Evolutionary conservation across 495 filamentous ascomycete genomes (phyloP), one percentile per base, ranked within the genome.

Genomic region (Polyplosphaeria fusca): DNA sequence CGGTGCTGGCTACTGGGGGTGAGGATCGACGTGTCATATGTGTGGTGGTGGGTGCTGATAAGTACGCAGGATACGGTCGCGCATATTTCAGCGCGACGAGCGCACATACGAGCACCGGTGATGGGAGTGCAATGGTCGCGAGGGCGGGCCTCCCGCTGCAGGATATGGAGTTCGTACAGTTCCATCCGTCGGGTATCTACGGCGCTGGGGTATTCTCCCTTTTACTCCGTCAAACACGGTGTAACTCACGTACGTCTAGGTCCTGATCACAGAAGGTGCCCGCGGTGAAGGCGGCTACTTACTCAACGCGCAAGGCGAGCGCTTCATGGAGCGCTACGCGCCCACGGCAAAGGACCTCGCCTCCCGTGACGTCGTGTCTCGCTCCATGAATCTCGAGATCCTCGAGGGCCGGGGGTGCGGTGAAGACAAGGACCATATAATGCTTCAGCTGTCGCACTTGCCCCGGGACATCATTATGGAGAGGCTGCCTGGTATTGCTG

Each of bases 121-220:
- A 98, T 69, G 93, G 93, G 71, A 95, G 91, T 86, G 93, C 93
- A 59, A 96, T 98, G 93, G 93, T 95, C 70, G 86, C 93, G 61
- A 89, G 93, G 74, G 93, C 93, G 52, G 93, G 93, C 70, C 87
- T 98, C 28, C 93, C 93, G 50, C 95, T 96, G 79, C 93, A 98
- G 77, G 93, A 98, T 82, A 81, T 98, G 67, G 93, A 98, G 75
- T 98, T 98, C 76, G 93, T 98, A 62, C 93, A 98, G 78, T 98
- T 98, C 84, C 93, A 98, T 75, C 93, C 93, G 22, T 96, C 93
- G 49, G 93, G 93, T 77, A 98, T 98, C 76, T 98, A 98, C 74
- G 93, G 93, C 72, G 93, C 93, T 61, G 93, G 93, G 63, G 96
- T 92, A 75, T 4, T 16, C 30, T 5, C n/a, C n/a, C n/a, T 35